Evolutionary conservation across 768 basidiomycete species (phyloP).

Genomic region (Mycena alexandri): DNA sequence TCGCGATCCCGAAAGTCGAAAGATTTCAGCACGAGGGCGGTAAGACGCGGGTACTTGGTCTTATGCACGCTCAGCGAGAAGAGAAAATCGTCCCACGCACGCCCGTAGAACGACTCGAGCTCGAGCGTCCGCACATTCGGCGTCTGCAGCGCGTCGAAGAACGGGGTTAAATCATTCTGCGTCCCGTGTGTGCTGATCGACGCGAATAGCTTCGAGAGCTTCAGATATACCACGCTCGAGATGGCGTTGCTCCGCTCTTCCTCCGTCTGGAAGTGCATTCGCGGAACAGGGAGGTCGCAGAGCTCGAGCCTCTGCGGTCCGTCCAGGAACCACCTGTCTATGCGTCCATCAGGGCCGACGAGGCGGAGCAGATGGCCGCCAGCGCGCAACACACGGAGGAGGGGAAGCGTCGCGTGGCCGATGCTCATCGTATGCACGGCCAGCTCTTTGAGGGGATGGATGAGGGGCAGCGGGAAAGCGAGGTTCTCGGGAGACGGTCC

Average conservation of each 20-base stretch:
- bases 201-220: constrained; percentile 18
- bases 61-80: constrained; percentile 18
- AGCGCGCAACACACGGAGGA: constrained; percentile 13
- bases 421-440: constrained; percentile 15
- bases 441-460: constrained; percentile 20
- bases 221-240: constrained; percentile 17
- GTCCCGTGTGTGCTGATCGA: constrained; percentile 14
- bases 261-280: constrained; percentile 29
- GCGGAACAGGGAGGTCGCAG: constrained; percentile 12
- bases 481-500: neutral
- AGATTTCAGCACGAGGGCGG: constrained; percentile 11
- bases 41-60: constrained; percentile 18
- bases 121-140: constrained; percentile 21
- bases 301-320: constrained; percentile 23
- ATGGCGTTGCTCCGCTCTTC: neutral
- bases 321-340: constrained; percentile 19
- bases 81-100: constrained; percentile 28
- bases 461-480: constrained; percentile 11
- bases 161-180: constrained; percentile 31
- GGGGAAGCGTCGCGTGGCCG: constrained; percentile 18
- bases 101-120: constrained; percentile 27
- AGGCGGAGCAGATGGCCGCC: constrained; percentile 5
- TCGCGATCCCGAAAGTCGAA: constrained; percentile 16
- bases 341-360: constrained; percentile 16
- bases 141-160: constrained; percentile 32